Percentiles rank a stretch among this genome's conserved stretches.
phyloP scores from a whole-genome alignment of 352 stramenopile genomes.

The Phytophthora sojae region DNA sequence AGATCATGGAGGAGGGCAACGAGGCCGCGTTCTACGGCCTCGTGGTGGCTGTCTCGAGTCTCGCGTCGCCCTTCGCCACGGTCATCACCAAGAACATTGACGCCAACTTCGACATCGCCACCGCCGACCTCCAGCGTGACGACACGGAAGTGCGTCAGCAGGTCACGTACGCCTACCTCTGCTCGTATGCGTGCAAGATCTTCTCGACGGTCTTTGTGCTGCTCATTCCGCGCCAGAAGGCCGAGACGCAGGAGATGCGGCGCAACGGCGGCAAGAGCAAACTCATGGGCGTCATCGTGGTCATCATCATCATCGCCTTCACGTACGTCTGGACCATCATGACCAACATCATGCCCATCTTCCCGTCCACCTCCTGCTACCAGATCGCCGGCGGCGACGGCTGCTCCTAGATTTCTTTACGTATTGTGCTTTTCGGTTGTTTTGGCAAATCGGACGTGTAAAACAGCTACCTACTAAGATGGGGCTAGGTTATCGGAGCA shows the following conservation, averaged over 20 bases:
- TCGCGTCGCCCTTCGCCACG: constrained; percentile 54
- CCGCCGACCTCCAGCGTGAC: constrained; percentile 46
- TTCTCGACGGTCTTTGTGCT: constrained; percentile 53
- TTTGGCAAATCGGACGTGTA: too few relatives aligned
- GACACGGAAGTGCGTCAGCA: constrained; percentile 44
- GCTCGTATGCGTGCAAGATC: constrained; percentile 50
- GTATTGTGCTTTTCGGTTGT: too few relatives aligned
- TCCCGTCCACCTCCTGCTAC: constrained; percentile 50
- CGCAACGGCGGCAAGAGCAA: constrained; percentile 48
- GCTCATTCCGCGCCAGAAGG: constrained; percentile 56
- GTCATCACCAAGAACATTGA: constrained; percentile 67
- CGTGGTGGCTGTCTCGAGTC: constrained; percentile 46
- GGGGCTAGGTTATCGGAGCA: too few relatives aligned
- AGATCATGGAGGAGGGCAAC: constrained; percentile 59
- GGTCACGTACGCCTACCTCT: constrained; percentile 48
- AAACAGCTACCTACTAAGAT: too few relatives aligned
- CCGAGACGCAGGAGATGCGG: constrained; percentile 59
- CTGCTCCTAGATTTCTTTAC: constrained; percentile 39
- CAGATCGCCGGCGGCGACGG: constrained; percentile 50
- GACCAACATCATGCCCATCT: constrained; percentile 67
- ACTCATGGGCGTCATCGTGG: constrained; percentile 43
- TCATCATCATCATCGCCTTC: constrained; percentile 48
- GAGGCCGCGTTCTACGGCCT: constrained; percentile 61
- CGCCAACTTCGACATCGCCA: constrained; percentile 56
- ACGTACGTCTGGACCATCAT: constrained; percentile 60